phyloP scores from a whole-genome alignment of 805 yeast genomes.

The Spencermartinsiella europaea region DNA sequence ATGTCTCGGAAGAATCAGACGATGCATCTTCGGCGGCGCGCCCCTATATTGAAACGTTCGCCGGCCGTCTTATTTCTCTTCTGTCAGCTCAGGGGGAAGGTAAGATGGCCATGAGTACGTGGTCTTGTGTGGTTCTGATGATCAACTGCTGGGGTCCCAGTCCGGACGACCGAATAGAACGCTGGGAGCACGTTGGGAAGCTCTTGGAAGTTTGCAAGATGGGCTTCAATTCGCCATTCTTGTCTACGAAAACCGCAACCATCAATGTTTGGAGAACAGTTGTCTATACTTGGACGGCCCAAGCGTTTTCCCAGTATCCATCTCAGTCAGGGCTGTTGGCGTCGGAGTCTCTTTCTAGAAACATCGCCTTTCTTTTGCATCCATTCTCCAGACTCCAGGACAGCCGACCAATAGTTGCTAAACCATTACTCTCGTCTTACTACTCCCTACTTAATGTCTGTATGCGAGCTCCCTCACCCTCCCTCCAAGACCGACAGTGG shows the following conservation, averaged over 20 bases:
- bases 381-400: slow-evolving; percentile 13
- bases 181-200: slow-evolving; percentile 14
- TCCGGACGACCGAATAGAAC: slow-evolving; percentile 11
- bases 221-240: slow-evolving; percentile 13
- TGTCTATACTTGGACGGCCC: slow-evolving; percentile 16
- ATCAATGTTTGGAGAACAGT: slow-evolving; percentile 18
- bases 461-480: slow-evolving; percentile 3
- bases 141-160: slow-evolving; percentile 14
- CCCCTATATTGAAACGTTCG: slow-evolving; percentile 6
- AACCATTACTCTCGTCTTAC: slow-evolving; percentile 7
- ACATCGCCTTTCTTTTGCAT: slow-evolving; percentile 11
- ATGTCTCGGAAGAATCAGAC: not conserved
- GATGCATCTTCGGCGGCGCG: not conserved
- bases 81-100: slow-evolving; percentile 12
- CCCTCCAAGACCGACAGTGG: not conserved
- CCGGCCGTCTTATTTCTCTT: slow-evolving; percentile 1
- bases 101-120: slow-evolving; percentile 13
- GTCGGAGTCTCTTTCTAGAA: slow-evolving; percentile 1
- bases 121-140: slow-evolving; percentile 14
- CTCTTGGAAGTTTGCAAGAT: slow-evolving; percentile 12
- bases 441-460: slow-evolving; percentile 3
- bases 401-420: slow-evolving; percentile 9
- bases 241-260: slow-evolving; percentile 14
- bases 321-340: not conserved
- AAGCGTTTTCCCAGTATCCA: slow-evolving; percentile 3